A percentile compares a stretch with the other conserved stretches of the same genome.
Conservation (phyloP, 78 protist genomes). For the Planoprotostelium fungivorum region DNA sequence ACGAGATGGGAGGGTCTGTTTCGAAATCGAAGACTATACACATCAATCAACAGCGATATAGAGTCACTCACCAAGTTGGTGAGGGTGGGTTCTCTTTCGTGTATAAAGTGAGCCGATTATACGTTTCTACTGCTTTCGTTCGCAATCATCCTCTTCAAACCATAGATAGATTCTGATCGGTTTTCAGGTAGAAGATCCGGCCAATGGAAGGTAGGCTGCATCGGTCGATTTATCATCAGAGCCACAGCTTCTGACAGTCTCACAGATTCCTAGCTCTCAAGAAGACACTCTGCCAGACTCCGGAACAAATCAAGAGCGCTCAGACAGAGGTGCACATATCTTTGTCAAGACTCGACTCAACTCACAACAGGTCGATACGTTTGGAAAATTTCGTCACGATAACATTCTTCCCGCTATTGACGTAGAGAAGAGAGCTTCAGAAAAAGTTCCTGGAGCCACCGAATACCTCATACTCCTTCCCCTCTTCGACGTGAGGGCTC, state of each 20-base stretch:
- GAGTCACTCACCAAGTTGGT: slow-evolving; percentile 5
- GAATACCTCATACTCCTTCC: slow-evolving; percentile 27
- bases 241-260: not conserved
- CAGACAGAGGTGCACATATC: not conserved
- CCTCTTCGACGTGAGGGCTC: slow-evolving; percentile 10
- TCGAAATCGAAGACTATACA: not conserved
- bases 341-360: not conserved
- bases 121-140: not conserved
- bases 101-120: slow-evolving; percentile 29
- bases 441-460: slow-evolving; percentile 6
- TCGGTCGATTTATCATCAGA: not conserved
- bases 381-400: slow-evolving; percentile 26
- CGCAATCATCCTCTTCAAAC: not conserved
- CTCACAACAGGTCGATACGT: not conserved
- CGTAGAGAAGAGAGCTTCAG: slow-evolving; percentile 8
- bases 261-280: slow-evolving; percentile 22
- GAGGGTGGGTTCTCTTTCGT: slow-evolving; percentile 63
- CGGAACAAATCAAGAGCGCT: slow-evolving; percentile 14
- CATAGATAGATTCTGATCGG: no score
- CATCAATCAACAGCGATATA: not conserved
- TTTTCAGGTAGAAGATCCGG: slow-evolving; percentile 5
- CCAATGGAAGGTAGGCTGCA: not conserved
- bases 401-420: slow-evolving; percentile 32
- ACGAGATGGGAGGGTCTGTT: not conserved
- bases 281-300: slow-evolving; percentile 50